A percentile compares a stretch with the other conserved stretches of the same genome.
Conservation (phyloP, 768 basidiomycete species). For the Lactarius quietus region DNA sequence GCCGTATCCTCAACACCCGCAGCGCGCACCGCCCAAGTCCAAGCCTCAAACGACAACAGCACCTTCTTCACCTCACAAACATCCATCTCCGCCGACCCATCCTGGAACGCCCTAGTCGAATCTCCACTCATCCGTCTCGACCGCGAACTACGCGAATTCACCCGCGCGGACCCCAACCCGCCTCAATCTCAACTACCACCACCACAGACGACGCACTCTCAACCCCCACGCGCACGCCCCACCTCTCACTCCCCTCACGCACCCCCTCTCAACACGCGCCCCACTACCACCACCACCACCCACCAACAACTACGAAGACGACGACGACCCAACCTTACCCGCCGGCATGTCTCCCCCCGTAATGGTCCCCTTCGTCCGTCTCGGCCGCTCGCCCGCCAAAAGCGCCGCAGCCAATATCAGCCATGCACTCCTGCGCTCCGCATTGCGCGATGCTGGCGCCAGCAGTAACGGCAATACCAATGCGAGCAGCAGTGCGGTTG, state of each 20-base stretch:
- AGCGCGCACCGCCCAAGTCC: conserved; percentile 25
- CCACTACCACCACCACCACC: conserved; percentile 46
- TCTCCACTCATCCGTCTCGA: conserved; percentile 68
- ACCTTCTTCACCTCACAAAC: conserved; percentile 7
- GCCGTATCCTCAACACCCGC: conserved; percentile 81
- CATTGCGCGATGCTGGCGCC: conserved; percentile 19
- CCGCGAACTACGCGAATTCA: conserved; percentile 56
- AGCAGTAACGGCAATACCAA: neutral
- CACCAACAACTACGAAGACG: conserved; percentile 37
- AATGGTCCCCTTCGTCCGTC: conserved; percentile 38
- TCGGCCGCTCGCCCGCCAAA: conserved; percentile 65
- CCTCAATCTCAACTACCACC: conserved; percentile 17
- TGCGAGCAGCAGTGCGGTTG: conserved; percentile 28
- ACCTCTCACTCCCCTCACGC: conserved; percentile 49
- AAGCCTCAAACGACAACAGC: conserved; percentile 1
- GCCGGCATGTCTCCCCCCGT: conserved; percentile 55
- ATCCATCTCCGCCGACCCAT: conserved; percentile 36
- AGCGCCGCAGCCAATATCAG: conserved; percentile 70
- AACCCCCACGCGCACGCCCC: conserved; percentile 59
- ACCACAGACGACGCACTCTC: conserved; percentile 33
- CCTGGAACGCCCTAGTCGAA: conserved; percentile 73
- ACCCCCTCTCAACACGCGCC: conserved; percentile 43
- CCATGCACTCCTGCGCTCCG: conserved; percentile 55
- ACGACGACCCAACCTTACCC: conserved; percentile 48
- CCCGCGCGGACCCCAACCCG: conserved; percentile 38